Base-by-base conservation (phyloP, 129 eudicot species). In the Chrysanthemum lavandulifolium region DNA sequence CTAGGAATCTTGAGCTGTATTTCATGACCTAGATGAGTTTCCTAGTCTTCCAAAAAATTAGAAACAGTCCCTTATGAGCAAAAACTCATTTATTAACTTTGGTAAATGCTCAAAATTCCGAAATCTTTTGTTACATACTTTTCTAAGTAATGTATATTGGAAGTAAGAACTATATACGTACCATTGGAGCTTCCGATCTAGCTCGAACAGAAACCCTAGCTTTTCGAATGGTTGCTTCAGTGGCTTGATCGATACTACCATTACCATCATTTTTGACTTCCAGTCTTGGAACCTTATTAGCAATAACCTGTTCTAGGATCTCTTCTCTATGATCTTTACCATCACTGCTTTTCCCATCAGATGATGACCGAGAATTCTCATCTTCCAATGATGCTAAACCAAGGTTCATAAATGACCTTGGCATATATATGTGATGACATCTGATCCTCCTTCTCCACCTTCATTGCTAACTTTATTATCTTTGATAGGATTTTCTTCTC, bases 121-220 rank as follows among this genome's bases (percentile, higher is more conserved):
- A 40, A 40, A 40, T 1, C 1, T 40, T 6, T 6, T 6, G 47
- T 40, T 40, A 8, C 47, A 40, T 40, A 40, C 47, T 6, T 40
- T 40, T 40, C 47, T 6, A 40, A 6, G 10, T 40, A 40, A 40
- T 40, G 47, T 40, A 40, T 40, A 40, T 7, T 40, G 47, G 9
- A 6, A 40, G 47, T 6, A 27, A 52, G 40, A 68, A 57, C 19
- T 69, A 55, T 21, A 50, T 10, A 36, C 82, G 31, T 67, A 89
- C 96, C 96, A 91, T 86, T 19, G 91, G 83, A 48, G 97, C 97
- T 57, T 90, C 97, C 0, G 97, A 90, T 51, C 92, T 76, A 6
- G 93, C 96, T 58, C 96, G 72, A 74, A 90, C 96, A 15, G 94
- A 90, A 23, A 90, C 96, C 53, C 96, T 83, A 47, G 94, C 94